Conservation (phyloP, 1,284 basidiomycete genomes). For the Stygiomarasmius scandens region DNA sequence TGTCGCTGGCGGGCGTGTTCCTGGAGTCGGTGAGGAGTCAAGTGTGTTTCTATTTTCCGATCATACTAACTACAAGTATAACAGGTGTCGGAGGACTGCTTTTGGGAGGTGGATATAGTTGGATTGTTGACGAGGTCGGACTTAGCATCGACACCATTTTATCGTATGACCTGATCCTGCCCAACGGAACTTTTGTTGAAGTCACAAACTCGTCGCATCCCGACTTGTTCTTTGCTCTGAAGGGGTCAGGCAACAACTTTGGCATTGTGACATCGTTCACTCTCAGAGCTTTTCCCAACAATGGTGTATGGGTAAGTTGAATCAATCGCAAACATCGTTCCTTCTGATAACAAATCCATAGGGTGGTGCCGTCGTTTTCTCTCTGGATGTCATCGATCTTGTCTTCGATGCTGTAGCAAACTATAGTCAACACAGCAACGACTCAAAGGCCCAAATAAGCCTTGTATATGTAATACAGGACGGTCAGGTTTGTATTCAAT, state of each 20-base stretch:
- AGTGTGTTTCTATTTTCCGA: conserved; percentile 24
- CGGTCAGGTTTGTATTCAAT: background rate
- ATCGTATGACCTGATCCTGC: conserved; percentile 39
- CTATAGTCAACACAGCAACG: background rate
- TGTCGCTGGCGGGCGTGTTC: conserved; percentile 55
- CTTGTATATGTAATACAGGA: background rate
- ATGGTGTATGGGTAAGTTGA: conserved; percentile 47
- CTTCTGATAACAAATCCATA: background rate
- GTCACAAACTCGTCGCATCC: conserved; percentile 32
- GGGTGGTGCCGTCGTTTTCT: background rate
- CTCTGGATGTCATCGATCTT: background rate
- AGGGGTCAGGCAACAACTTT: conserved; percentile 40
- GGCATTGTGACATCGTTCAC: conserved; percentile 54
- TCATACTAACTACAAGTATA: background rate
- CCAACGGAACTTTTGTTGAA: conserved; percentile 35
- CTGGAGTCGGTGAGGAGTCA: conserved; percentile 59
- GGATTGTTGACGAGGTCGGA: conserved; percentile 39
- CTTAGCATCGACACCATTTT: conserved; percentile 42
- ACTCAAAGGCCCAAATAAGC: background rate
- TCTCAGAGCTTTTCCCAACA: conserved; percentile 45
- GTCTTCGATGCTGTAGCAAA: background rate
- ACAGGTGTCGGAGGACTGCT: conserved; percentile 39
- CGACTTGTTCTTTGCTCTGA: conserved; percentile 44
- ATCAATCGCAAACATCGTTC: background rate
- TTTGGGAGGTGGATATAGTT: conserved; percentile 40